Base-by-base conservation (phyloP, 148 eudicot genomes). In the Persicaria tinctoria region DNA sequence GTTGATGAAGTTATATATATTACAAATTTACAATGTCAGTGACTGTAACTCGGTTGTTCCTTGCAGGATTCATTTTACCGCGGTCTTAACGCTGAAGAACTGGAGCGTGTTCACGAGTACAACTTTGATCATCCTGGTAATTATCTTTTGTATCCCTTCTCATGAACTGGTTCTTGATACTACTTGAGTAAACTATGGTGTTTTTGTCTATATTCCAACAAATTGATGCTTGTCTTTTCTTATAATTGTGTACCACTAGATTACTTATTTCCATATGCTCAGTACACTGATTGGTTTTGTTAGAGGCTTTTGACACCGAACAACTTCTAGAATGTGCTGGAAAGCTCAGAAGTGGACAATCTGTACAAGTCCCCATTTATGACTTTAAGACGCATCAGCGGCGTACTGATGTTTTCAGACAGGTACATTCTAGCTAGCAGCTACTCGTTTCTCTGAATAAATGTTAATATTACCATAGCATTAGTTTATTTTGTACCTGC, bases 111-210 rank as follows among this genome's bases (percentile, higher is more conserved):
- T 46, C 93, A 89, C 23, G 97, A 92, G 83, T 94, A 94, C 80
- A 94, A 94, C 76, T 94, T 94, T 82, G 98, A 94, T 82, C 98
- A 92, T 85, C 98, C 98, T 78, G 98, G 98, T 94, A 87, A 82
- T 32, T 32, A 32, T 32, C 41, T 0, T 32, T 32, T 32, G 41
- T 23, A 23, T 23, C 27, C 27, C 27, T 23, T 23, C 27, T 23
- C 27, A 23, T 23, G 41, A 1, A 32, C 41, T 32, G 41, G 41
- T 32, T 32, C 41, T 32, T 32, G 41, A 32, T 32, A 32, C 41
- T 32, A 32, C 3, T 32, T 32, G 41, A 32, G 41, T 32, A 32
- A 32, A 32, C 41, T 32, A 2, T 32, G 41, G 2, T 32, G 41
- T 32, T 32, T 32, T 32, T 32, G 41, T 32, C 41, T 32, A 32